Base-by-base conservation (phyloP, 768 basidiomycete genomes). In the Hydnomerulius pinastri region DNA sequence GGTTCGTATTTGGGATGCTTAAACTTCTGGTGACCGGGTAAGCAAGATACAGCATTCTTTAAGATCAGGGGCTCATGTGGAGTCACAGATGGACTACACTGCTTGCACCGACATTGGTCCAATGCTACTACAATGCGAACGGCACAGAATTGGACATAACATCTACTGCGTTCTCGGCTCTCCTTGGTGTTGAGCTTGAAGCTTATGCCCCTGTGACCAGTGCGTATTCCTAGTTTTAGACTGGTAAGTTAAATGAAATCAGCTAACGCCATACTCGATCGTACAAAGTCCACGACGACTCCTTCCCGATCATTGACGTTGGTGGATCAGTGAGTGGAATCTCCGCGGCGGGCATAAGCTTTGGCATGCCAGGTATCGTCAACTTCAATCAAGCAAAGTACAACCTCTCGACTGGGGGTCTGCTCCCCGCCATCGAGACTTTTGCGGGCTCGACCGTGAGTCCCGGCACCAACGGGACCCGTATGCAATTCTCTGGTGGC, bases 351-450 rank as follows among this genome's bases (percentile, higher is more conserved):
- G 12, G 54, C 10, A 52, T 35, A 21, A 55, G 25, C 30, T 45
- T 40, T 7, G 53, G 53, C 21, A 12, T 9, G 10, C 24, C 48
- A 0, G 60, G 60, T 3, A 44, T 55, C 20, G 37, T 51, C 8
- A 33, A 48, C 12, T 61, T 61, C 23, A 61, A 61, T n/a, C 53
- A 53, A 13, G 59, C 17, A 30, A 27, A 46, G 13, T 61, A 61
- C 21, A 57, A 60, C 15, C 2, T 54, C 8, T 61, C 59, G 21
- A 17, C 21, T 50, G 56, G 56, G 20, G 56, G 56, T 4, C 15
- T 57, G 10, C 56, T 57, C 43, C 48, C 51, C 2, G 48, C 42
- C 23, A n/a, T 35, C n/a, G 30, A 32, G 3, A 15, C 4, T 32
- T 32, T 4, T 10, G 30, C 30, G 3, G 30, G 30, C 3, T 4